Evolutionary conservation across 441 rosid genomes (phyloP).

Genomic region (Erodium texanum): DNA sequence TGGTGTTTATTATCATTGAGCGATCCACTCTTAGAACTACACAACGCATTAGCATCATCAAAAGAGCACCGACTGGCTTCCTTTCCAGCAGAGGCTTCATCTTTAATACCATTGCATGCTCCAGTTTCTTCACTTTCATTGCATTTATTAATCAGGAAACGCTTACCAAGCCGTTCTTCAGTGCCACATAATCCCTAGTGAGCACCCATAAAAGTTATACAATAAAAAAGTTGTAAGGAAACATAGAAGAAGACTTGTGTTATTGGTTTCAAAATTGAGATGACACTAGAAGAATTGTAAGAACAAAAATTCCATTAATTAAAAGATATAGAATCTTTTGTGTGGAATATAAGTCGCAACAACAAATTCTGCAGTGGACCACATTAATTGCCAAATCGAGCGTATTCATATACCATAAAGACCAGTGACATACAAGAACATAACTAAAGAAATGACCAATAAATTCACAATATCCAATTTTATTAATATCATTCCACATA

Average conservation of each 20-base stretch:
- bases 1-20: conserved; percentile 20
- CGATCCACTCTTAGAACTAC: conserved; percentile 9
- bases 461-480: not conserved
- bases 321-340: not conserved
- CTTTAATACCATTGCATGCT: conserved; percentile 17
- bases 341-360: not conserved
- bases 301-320: not conserved
- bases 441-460: not conserved
- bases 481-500: not conserved
- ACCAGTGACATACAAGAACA: not conserved
- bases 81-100: conserved; percentile 17
- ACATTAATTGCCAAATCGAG: not conserved
- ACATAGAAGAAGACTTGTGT: not conserved
- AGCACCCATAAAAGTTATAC: not conserved
- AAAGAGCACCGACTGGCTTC: conserved; percentile 1
- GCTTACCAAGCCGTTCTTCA: conserved; percentile 10
- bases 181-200: conserved; percentile 18
- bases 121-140: conserved; percentile 13
- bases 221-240: not conserved
- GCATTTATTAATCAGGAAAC: conserved; percentile 10
- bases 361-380: not conserved
- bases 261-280: too few relatives aligned
- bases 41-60: conserved; percentile 15
- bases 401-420: not conserved
- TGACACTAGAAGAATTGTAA: not conserved